Percentiles rank a stretch among this genome's conserved stretches.
These are phyloP conservation scores for Waltiozyma sp. DNA, from an alignment of 1,139 yeast species.

Conservation along the genomic window DNA sequence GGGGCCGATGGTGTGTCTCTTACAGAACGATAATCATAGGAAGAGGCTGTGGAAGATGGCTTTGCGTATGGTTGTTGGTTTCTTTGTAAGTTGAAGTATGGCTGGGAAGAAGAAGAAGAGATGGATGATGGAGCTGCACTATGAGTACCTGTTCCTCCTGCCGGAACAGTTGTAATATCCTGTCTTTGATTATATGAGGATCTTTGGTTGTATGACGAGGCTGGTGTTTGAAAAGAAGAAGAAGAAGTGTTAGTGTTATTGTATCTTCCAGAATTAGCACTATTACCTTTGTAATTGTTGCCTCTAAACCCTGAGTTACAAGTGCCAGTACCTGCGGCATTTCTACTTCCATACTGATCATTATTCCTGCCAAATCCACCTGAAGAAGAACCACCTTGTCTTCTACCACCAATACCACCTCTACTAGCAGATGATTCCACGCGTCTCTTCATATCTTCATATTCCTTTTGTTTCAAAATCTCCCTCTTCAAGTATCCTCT, in stretches of 20 bases:
- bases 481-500: conserved; percentile 31
- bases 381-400: not conserved
- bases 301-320: not conserved
- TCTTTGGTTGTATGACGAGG: too few relatives aligned
- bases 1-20: not conserved
- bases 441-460: not conserved
- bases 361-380: not conserved
- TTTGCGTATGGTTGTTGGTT: not conserved
- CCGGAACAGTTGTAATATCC: too few relatives aligned
- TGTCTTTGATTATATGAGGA: not conserved
- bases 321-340: too few relatives aligned
- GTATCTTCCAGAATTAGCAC: not conserved
- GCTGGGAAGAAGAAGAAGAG: not conserved
- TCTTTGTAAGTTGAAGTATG: not conserved
- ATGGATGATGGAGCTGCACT: not conserved
- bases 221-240: not conserved
- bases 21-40: not conserved
- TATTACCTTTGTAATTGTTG: not conserved
- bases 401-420: not conserved
- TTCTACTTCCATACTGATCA: not conserved
- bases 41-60: not conserved
- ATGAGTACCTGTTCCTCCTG: too few relatives aligned
- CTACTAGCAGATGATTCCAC: not conserved
- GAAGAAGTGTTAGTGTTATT: not conserved
- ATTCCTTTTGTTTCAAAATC: conserved; percentile 3